Conservation (phyloP, 192 early-diverging fungal species). For the Linnemannia schmuckeri region DNA sequence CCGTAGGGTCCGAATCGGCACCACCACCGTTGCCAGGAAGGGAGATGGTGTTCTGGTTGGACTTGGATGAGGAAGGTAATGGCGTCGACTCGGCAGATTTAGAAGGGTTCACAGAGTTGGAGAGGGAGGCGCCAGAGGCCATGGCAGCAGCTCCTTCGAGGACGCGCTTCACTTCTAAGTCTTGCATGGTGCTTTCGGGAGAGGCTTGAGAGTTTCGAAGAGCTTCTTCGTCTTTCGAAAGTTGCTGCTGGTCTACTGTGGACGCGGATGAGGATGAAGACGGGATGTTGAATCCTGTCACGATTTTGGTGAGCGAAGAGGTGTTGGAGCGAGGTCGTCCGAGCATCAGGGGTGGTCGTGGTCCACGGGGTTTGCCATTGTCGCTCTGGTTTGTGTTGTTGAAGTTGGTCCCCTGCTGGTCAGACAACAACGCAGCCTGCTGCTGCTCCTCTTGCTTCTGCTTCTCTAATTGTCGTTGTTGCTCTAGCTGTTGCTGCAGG, state of each 20-base stretch:
- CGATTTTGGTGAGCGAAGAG: conserved; percentile 24
- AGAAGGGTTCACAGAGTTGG: neutral
- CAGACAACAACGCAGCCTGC: neutral
- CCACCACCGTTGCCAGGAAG: neutral
- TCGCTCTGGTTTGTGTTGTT: conserved; percentile 40
- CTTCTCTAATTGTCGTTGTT: conserved; percentile 18
- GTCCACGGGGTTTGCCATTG: conserved; percentile 44
- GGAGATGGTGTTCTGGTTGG: conserved; percentile 1
- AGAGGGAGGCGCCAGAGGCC: conserved; percentile 6
- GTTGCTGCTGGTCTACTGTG: neutral
- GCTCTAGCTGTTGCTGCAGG: conserved; percentile 16
- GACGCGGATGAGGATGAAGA: neutral
- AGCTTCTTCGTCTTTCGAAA: neutral
- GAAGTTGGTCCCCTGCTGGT: conserved; percentile 36
- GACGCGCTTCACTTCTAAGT: conserved; percentile 51
- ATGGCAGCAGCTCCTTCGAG: conserved; percentile 44
- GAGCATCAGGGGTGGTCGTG: conserved; percentile 40
- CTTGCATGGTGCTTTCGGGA: conserved; percentile 51
- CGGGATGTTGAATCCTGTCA: conserved; percentile 34
- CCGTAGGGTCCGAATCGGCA: conserved; percentile 1
- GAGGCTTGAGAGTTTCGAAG: conserved; percentile 31
- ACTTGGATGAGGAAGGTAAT: conserved; percentile 13
- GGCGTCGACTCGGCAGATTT: conserved; percentile 40
- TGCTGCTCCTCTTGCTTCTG: conserved; percentile 6
- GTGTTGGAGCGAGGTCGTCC: conserved; percentile 47